phyloP scores from a whole-genome alignment of 352 stramenopile genomes.

The Pythium pyrilobum region DNA sequence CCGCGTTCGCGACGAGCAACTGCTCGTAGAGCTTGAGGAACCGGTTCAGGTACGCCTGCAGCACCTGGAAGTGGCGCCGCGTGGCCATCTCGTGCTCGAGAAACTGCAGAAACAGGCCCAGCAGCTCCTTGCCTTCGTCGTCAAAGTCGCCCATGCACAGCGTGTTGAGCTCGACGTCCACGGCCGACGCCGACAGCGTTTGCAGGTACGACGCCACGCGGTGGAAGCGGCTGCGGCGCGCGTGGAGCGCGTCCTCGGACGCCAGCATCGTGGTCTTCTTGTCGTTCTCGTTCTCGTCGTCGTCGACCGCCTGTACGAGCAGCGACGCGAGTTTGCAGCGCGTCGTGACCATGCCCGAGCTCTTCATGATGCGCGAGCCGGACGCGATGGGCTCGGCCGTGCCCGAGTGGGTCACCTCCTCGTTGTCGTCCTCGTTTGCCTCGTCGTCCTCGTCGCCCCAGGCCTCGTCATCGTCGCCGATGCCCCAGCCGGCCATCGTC shows the following conservation, averaged over 20 bases:
- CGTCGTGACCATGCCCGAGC: slow-evolving; percentile 57
- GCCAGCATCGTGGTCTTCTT: neutral
- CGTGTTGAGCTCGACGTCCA: slow-evolving; percentile 80
- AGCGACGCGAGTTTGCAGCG: slow-evolving; percentile 67
- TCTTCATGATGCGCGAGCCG: slow-evolving; percentile 69
- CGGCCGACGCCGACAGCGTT: slow-evolving; percentile 61
- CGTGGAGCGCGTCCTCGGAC: slow-evolving; percentile 13
- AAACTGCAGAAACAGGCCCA: slow-evolving; percentile 63
- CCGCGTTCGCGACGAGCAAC: slow-evolving; percentile 49
- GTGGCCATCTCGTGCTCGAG: slow-evolving; percentile 61
- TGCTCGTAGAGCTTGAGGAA: slow-evolving; percentile 84
- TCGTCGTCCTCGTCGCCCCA: slow-evolving; percentile 56
- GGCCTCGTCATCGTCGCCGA: slow-evolving; percentile 48
- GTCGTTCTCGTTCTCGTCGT: slow-evolving; percentile 8
- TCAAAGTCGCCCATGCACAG: slow-evolving; percentile 84
- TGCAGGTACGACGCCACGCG: slow-evolving; percentile 58
- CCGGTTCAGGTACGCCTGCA: slow-evolving; percentile 82
- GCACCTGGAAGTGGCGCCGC: slow-evolving; percentile 67
- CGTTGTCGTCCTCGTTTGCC: slow-evolving; percentile 22
- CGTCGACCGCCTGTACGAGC: slow-evolving; percentile 25
- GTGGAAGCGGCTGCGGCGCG: slow-evolving; percentile 33
- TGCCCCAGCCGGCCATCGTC: slow-evolving; percentile 62
- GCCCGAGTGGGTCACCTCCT: slow-evolving; percentile 21
- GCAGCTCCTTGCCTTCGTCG: slow-evolving; percentile 54
- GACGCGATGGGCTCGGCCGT: slow-evolving; percentile 14